Conservation (phyloP, 2,329 filamentous ascomycete species). For the Harringtonia lauricola region DNA sequence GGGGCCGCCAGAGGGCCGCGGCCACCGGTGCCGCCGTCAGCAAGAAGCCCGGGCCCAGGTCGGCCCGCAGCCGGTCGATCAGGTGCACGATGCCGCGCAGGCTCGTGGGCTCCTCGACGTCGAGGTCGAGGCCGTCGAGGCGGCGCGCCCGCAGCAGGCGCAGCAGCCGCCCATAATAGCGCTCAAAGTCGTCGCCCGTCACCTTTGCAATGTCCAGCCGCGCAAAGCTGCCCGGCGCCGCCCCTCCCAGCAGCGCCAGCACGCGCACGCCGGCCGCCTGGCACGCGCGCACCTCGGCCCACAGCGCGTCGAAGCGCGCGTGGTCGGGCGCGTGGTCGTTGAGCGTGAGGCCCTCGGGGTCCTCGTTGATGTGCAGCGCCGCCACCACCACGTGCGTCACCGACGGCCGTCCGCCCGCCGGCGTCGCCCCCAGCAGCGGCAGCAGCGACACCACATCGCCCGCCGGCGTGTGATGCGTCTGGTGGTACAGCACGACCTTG, state of each 20-base stretch:
- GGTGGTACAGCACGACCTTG: slow-evolving; percentile 24
- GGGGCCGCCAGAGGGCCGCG: slow-evolving; percentile 50
- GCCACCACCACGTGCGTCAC: slow-evolving; percentile 68
- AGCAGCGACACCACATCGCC: slow-evolving; percentile 27
- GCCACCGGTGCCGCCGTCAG: slow-evolving; percentile 72
- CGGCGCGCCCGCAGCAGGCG: slow-evolving; percentile 44
- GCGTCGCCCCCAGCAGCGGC: slow-evolving; percentile 24
- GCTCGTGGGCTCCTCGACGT: slow-evolving; percentile 64
- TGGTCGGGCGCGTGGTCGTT: slow-evolving; percentile 62
- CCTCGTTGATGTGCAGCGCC: slow-evolving; percentile 66
- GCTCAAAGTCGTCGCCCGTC: slow-evolving; percentile 44
- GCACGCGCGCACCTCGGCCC: slow-evolving; percentile 59
- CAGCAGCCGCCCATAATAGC: slow-evolving; percentile 56
- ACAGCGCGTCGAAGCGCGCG: slow-evolving; percentile 51
- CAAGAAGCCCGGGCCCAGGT: slow-evolving; percentile 57
- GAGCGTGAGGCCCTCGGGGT: slow-evolving; percentile 49
- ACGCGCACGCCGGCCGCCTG: slow-evolving; percentile 61
- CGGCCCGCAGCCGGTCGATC: slow-evolving; percentile 51
- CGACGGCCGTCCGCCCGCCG: not conserved
- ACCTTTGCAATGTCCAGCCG: slow-evolving; percentile 35
- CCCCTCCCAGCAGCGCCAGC: slow-evolving; percentile 73
- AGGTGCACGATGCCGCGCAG: slow-evolving; percentile 50
- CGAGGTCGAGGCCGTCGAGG: slow-evolving; percentile 59
- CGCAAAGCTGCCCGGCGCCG: slow-evolving; percentile 58
- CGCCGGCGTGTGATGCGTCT: slow-evolving; percentile 28